Percentiles rank a stretch among this genome's conserved stretches.
Conservation (phyloP, 1,284 basidiomycete species). For the Pseudozyma flocculosa region DNA sequence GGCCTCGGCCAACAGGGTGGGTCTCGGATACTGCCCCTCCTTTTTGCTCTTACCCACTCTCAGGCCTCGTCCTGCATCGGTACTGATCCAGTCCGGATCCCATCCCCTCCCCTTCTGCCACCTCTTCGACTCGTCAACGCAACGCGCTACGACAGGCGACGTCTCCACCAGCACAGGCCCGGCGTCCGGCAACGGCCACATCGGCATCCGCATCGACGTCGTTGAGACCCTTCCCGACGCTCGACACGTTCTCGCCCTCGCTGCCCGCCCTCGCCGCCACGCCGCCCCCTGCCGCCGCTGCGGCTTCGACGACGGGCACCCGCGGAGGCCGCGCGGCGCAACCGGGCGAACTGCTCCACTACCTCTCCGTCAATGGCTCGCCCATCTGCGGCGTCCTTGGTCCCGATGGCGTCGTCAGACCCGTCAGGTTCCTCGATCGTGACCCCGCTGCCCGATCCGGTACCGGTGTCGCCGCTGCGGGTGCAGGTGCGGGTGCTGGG, state of each 20-base stretch:
- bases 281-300: conserved; percentile 11
- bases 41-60: too few species aligned
- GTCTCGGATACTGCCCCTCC: too few species aligned
- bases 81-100: too few species aligned
- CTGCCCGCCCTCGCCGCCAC: conserved; percentile 23
- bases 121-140: too few species aligned
- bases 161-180: too few species aligned
- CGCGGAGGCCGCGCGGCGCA: conserved; percentile 19
- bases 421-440: conserved; percentile 8
- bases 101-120: too few species aligned
- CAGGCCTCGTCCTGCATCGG: too few species aligned
- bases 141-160: too few species aligned
- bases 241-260: conserved; percentile 4
- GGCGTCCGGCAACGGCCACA: too few species aligned
- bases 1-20: too few species aligned
- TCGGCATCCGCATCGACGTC: conserved; percentile 7
- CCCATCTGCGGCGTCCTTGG: conserved; percentile 44
- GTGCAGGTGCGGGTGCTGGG: too few species aligned
- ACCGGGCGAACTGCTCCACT: conserved; percentile 36
- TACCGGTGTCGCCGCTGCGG: too few species aligned
- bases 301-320: conserved; percentile 12
- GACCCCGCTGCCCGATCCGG: background rate
- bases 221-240: conserved; percentile 4
- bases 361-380: conserved; percentile 36
- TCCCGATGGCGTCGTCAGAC: conserved; percentile 23